These are phyloP conservation scores for Earliella scabrosa DNA, from an alignment of 1,284 basidiomycete species.

Conservation along the genomic window DNA sequence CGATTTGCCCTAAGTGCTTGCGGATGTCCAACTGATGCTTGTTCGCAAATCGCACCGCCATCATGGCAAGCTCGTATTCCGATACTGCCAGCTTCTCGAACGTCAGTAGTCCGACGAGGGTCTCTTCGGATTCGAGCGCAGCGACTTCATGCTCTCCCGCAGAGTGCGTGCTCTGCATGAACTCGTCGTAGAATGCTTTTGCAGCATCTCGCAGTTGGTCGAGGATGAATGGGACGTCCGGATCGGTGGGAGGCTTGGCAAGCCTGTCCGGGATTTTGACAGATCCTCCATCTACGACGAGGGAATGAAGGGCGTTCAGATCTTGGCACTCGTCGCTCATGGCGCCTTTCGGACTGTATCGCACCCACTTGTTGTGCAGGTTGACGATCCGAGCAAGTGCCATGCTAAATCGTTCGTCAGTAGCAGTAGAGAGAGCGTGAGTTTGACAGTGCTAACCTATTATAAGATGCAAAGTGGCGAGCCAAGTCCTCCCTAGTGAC, in stretches of 20 bases:
- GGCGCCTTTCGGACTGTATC: conserved; percentile 57
- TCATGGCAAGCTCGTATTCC: conserved; percentile 60
- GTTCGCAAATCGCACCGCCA: conserved; percentile 49
- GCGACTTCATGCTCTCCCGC: background rate
- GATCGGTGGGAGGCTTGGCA: conserved; percentile 43
- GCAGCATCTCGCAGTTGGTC: conserved; percentile 55
- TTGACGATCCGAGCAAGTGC: conserved; percentile 54
- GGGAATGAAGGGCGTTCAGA: conserved; percentile 68
- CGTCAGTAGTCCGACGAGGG: conserved; percentile 49
- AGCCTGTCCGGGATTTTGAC: conserved; percentile 62
- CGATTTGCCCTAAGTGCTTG: conserved; percentile 51
- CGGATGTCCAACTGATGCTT: conserved; percentile 48
- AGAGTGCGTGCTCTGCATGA: conserved; percentile 25
- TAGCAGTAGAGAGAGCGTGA: background rate
- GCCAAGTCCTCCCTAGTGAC: conserved; percentile 61
- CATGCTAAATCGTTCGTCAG: conserved; percentile 19
- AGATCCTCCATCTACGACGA: conserved; percentile 65
- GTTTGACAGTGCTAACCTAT: conserved; percentile 46
- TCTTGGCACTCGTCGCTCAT: conserved; percentile 68
- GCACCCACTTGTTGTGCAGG: conserved; percentile 63
- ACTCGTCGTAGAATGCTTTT: conserved; percentile 47
- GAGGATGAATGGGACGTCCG: conserved; percentile 46
- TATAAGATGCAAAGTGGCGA: conserved; percentile 66
- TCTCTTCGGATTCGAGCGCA: conserved; percentile 41
- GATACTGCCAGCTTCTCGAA: conserved; percentile 55